A percentile compares a stretch with the other conserved stretches of the same genome.
phyloP scores from a whole-genome alignment of 768 basidiomycete genomes.

The Mycena indigotica region DNA sequence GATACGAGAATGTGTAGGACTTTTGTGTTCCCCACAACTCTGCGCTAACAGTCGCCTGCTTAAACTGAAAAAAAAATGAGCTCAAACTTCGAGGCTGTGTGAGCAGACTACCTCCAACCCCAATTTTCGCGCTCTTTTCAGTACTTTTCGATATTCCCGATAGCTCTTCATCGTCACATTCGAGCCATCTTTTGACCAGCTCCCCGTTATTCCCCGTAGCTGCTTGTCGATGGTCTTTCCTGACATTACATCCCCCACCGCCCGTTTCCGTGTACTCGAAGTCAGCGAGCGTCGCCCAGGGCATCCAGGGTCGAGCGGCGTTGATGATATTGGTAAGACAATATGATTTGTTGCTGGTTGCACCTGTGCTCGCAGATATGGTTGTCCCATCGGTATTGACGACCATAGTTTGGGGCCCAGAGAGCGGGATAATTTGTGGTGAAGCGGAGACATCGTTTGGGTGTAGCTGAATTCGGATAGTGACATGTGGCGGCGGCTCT shows the following conservation, averaged over 20 bases:
- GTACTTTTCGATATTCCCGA: neutral
- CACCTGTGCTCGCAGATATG: neutral
- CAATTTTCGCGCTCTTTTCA: neutral
- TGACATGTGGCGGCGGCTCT: too few species aligned
- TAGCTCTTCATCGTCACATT: neutral
- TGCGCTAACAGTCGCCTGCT: neutral
- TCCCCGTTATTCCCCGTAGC: neutral
- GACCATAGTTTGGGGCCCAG: neutral
- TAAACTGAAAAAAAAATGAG: neutral
- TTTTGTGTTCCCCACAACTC: neutral
- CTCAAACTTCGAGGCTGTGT: neutral
- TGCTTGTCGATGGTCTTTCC: neutral
- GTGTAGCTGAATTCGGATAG: too few species aligned
- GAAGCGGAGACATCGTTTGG: too few species aligned
- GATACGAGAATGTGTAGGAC: neutral
- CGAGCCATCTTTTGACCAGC: neutral
- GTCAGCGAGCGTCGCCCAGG: neutral
- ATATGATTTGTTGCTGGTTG: neutral
- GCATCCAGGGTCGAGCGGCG: neutral
- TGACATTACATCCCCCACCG: neutral
- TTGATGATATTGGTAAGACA: neutral
- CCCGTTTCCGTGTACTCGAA: slow-evolving; percentile 4
- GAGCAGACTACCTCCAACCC: neutral
- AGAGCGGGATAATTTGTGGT: too few species aligned
- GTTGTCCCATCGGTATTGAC: neutral